A percentile compares a stretch with the other conserved stretches of the same genome.
phyloP scores from a whole-genome alignment of 495 filamentous ascomycete genomes.

The Xylaria sp. region DNA sequence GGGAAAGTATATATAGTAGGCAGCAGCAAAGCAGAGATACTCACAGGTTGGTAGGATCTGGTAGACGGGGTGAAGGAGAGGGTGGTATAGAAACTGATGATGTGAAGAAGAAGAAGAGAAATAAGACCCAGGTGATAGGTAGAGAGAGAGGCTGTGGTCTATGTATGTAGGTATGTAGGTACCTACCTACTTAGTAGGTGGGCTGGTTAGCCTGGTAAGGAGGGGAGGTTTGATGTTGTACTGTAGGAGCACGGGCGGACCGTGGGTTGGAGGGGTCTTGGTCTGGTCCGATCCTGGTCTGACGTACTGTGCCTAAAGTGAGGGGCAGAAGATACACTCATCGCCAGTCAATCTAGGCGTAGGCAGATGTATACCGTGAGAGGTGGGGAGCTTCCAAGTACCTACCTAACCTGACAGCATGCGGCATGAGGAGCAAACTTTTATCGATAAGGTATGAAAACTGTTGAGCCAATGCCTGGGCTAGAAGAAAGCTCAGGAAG shows the following conservation, averaged over 20 bases:
- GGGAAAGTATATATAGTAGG: not conserved
- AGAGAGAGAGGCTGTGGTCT: conserved; percentile 26
- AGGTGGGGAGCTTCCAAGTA: conserved; percentile 4
- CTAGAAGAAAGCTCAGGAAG: conserved; percentile 6
- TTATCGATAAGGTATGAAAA: conserved; percentile 16
- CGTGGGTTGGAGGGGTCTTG: conserved; percentile 23
- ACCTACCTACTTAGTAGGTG: not conserved
- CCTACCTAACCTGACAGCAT: not conserved
- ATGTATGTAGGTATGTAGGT: not conserved
- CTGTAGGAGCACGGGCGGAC: not conserved
- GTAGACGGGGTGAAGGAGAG: not conserved
- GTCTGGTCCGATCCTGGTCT: conserved; percentile 22
- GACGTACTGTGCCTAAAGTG: conserved; percentile 2
- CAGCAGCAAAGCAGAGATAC: conserved; percentile 2
- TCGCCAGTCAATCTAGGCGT: not conserved
- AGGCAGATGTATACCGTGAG: not conserved
- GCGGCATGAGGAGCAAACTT: not conserved
- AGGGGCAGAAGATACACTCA: conserved; percentile 7
- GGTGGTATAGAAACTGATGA: conserved; percentile 1
- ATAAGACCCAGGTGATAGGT: not conserved
- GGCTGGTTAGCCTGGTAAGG: conserved; percentile 6
- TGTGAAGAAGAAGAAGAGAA: conserved; percentile 17
- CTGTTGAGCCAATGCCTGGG: not conserved
- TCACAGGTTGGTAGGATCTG: conserved; percentile 2
- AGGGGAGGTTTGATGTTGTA: conserved; percentile 4